Evolutionary conservation across 768 basidiomycete species (phyloP), one percentile per base, ranked within the genome.

Genomic region (Hygrophorus pudorinus): DNA sequence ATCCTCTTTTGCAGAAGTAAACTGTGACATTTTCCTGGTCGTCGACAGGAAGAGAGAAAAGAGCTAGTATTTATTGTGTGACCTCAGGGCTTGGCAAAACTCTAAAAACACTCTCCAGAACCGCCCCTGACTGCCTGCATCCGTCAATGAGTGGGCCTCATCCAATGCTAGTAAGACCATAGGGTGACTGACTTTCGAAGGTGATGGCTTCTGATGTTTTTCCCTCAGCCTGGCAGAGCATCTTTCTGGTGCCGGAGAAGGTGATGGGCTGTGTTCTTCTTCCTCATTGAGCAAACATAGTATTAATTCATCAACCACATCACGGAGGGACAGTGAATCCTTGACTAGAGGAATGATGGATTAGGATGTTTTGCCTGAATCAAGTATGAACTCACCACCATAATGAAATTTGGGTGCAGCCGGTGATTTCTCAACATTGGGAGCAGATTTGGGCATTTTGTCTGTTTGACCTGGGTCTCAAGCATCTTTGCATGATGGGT

Each of bases 21-120:
- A 38, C 29, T 43, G n/a, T n/a, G n/a, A n/a, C n/a, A n/a, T n/a
- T n/a, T n/a, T n/a, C n/a, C n/a, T n/a, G n/a, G n/a, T n/a, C 42
- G 20, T 32, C 11, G 27, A 48, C 8, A 48, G 16, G 37, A 48
- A 40, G 14, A 48, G 35, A n/a, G 48, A 44, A 29, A 48, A 48
- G 12, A 48, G 7, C 5, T 37, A 21, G 9, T 14, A 40, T 11
- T 44, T 11, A 12, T 27, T 21, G 2, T 45, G 27, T 7, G 35
- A 16, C 11, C 38, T 27, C 12, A 48, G 16, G 12, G 35, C 32
- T 20, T 32, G 34, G 17, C 43, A 38, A n/a, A 48, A 32, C 29
- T 48, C 44, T 13, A 16, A 14, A 14, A 48, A 48, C 28, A 11
- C 14, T 9, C 37, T 32, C 43, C 44, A 45, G 7, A 24, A 16